A percentile compares a stretch with the other conserved stretches of the same genome.
Evolutionary conservation across 2,329 filamentous ascomycete genomes (phyloP).

Genomic region (Rhexocercosporidium sp.): DNA sequence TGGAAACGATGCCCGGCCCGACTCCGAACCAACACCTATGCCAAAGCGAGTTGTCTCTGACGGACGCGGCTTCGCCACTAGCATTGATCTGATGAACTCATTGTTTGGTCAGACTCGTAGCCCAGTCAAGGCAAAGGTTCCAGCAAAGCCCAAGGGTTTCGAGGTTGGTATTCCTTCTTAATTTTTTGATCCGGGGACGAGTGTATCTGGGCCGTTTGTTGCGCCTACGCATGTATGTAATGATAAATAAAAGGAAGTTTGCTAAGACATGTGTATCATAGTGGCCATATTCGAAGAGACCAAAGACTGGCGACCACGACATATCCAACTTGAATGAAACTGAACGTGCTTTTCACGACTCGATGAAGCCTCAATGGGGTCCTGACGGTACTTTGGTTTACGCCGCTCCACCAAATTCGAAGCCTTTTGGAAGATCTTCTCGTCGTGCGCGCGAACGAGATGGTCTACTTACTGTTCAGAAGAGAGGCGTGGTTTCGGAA

Average conservation of each 20-base stretch:
- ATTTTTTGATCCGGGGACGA: constrained; percentile 26
- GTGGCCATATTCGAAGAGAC: constrained; percentile 86
- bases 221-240: constrained; percentile 44
- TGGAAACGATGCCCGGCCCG: constrained; percentile 48
- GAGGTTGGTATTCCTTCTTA: constrained; percentile 78
- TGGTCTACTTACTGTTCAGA: constrained; percentile 58
- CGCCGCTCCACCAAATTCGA: constrained; percentile 51
- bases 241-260: constrained; percentile 43
- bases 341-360: constrained; percentile 72
- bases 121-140: constrained; percentile 58
- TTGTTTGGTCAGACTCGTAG: constrained; percentile 78
- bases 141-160: constrained; percentile 70
- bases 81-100: constrained; percentile 96
- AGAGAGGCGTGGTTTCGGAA: constrained; percentile 65
- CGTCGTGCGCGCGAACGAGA: constrained; percentile 42
- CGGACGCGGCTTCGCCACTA: constrained; percentile 76
- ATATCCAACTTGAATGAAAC: constrained; percentile 63
- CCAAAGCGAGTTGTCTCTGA: constrained; percentile 39
- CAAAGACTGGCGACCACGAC: constrained; percentile 69
- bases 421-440: constrained; percentile 39
- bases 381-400: constrained; percentile 76
- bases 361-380: constrained; percentile 81
- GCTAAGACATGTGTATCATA: constrained; percentile 59
- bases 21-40: constrained; percentile 54
- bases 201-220: constrained; percentile 38